These are phyloP conservation scores for Pseudogymnoascus sp. DNA, from an alignment of 2,329 filamentous ascomycete genomes.

Conservation along the genomic window DNA sequence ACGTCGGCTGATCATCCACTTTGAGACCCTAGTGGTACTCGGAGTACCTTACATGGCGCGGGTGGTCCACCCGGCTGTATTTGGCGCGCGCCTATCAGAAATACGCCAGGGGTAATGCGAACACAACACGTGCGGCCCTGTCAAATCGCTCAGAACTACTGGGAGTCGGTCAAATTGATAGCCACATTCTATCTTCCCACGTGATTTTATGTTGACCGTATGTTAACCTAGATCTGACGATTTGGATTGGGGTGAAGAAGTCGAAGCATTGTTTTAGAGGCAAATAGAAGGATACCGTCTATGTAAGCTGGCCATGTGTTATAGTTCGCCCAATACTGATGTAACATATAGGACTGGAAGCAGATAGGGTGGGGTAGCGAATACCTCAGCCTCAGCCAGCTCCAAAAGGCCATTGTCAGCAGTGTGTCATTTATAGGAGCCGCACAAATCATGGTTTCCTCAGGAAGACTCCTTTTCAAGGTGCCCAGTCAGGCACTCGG, in stretches of 20 bases:
- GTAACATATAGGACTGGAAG: not conserved
- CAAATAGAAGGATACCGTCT: not conserved
- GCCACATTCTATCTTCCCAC: not conserved
- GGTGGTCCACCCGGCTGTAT: no score
- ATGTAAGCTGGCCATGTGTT: not conserved
- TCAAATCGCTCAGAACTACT: not conserved
- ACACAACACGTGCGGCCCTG: not conserved
- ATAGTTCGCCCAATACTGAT: not conserved
- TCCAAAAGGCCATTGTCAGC: not conserved
- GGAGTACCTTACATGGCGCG: constrained; percentile 1
- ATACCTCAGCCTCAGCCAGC: not conserved
- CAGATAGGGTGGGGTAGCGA: not conserved
- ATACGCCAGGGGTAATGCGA: not conserved
- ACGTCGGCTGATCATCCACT: constrained; percentile 6
- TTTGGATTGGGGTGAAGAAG: not conserved
- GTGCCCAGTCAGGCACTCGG: not conserved
- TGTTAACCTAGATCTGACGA: not conserved
- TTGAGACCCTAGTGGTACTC: not conserved
- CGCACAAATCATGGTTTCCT: not conserved
- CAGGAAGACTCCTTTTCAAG: not conserved
- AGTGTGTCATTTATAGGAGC: not conserved
- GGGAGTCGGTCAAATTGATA: not conserved
- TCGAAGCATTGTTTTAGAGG: not conserved
- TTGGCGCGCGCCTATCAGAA: not conserved
- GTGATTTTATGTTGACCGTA: not conserved